Conservation (phyloP, 169 alveolate species). For the Eimeria falciformis region DNA sequence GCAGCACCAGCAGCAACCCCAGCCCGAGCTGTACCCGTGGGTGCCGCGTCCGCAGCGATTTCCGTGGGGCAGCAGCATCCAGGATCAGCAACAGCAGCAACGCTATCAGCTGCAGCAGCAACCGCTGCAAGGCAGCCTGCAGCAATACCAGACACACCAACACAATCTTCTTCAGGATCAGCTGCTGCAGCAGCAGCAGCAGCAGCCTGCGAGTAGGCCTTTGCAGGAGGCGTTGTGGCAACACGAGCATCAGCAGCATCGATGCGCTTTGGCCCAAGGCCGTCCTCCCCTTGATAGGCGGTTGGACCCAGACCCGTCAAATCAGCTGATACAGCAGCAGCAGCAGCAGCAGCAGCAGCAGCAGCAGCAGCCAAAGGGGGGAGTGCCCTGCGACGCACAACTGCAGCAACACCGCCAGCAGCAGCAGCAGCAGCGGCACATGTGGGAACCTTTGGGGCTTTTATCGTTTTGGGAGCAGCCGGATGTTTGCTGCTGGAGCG, state of each 20-base stretch:
- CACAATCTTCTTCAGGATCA: conserved; percentile 10
- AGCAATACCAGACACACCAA: conserved; percentile 20
- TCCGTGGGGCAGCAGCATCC: conserved; percentile 59
- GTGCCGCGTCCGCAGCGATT: conserved; percentile 67
- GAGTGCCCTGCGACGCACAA: not conserved
- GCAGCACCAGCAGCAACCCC: conserved; percentile 50
- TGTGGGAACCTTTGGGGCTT: conserved; percentile 46
- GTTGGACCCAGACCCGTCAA: conserved; percentile 23
- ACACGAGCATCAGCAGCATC: conserved; percentile 59
- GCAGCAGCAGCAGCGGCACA: conserved; percentile 37
- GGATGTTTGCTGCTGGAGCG: conserved; percentile 55
- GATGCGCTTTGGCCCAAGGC: conserved; percentile 46
- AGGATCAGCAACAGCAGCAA: conserved; percentile 53
- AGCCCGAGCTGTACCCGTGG: conserved; percentile 54
- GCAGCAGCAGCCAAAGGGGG: conserved; percentile 58
- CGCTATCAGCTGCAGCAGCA: conserved; percentile 11
- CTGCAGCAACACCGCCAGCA: conserved; percentile 16
- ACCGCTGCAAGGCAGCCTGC: conserved; percentile 27
- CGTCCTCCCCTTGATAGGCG: conserved; percentile 3
- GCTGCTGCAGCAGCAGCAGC: conserved; percentile 68
- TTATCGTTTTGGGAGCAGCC: conserved; percentile 57
- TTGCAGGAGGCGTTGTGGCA: conserved; percentile 45
- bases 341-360: conserved; percentile 49
- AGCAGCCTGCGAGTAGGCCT: not conserved
- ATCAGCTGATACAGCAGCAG: conserved; percentile 44